Conservation (phyloP, 2,329 filamentous ascomycete genomes). For the Colletotrichum sp. region DNA sequence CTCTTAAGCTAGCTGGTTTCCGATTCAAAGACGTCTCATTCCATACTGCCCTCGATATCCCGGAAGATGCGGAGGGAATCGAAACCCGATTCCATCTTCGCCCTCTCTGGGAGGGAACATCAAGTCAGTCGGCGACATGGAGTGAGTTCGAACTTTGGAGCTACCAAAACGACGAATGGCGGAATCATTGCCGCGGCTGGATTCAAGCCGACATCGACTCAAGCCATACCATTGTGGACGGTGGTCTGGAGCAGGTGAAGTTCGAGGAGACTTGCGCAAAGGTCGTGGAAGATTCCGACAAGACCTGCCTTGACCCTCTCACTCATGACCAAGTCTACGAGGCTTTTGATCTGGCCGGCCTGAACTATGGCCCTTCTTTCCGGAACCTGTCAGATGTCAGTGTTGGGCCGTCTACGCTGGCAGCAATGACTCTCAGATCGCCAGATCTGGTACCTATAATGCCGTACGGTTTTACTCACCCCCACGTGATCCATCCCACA, state of each 20-base stretch:
- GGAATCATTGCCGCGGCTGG: neutral
- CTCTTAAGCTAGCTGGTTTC: neutral
- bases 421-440: neutral
- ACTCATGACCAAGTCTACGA: neutral
- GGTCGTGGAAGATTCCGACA: neutral
- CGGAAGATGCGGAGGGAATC: neutral
- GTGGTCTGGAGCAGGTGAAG: neutral
- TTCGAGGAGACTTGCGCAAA: neutral
- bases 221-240: neutral
- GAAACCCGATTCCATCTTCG: neutral
- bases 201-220: neutral
- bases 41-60: neutral
- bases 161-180: neutral
- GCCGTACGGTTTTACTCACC: neutral
- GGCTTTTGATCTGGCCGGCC: neutral
- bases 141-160: neutral
- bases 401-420: neutral
- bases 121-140: neutral
- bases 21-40: neutral
- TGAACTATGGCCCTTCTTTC: neutral
- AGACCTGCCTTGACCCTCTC: neutral
- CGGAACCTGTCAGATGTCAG: neutral
- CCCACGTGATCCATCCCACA: neutral
- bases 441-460: neutral
- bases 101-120: neutral